These are phyloP conservation scores for Penicillium coffeae DNA, from an alignment of 495 filamentous ascomycete genomes.

Conservation along the genomic window DNA sequence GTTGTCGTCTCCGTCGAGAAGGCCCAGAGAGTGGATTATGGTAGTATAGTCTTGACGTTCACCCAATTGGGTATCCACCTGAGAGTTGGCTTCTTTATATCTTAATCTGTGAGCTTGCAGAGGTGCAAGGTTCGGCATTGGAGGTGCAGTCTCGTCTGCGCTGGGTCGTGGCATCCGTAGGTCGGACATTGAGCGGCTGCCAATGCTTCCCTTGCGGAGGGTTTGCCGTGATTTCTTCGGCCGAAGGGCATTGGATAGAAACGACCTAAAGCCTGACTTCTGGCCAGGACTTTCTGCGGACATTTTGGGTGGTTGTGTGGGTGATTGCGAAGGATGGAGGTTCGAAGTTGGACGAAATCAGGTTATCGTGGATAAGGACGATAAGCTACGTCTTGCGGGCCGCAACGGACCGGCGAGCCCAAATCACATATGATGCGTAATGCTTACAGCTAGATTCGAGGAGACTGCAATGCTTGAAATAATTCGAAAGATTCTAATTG, in stretches of 20 bases:
- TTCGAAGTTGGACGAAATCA: background rate
- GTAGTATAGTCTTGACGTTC: slow-evolving; percentile 46
- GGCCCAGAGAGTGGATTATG: slow-evolving; percentile 44
- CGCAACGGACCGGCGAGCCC: slow-evolving; percentile 6
- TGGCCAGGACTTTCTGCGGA: slow-evolving; percentile 33
- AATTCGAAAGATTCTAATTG: background rate
- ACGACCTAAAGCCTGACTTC: slow-evolving; percentile 29
- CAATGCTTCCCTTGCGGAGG: slow-evolving; percentile 36
- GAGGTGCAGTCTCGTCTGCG: slow-evolving; percentile 28
- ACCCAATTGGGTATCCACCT: slow-evolving; percentile 45
- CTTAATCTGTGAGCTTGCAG: slow-evolving; percentile 38
- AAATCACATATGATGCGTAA: background rate
- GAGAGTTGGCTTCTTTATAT: slow-evolving; percentile 27
- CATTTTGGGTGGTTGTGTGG: slow-evolving; percentile 20
- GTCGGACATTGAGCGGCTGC: slow-evolving; percentile 31
- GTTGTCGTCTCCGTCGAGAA: slow-evolving; percentile 31
- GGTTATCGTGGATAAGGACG: background rate
- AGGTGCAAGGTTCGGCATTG: slow-evolving; percentile 35
- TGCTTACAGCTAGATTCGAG: background rate
- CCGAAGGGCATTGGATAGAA: slow-evolving; percentile 34
- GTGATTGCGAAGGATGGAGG: background rate
- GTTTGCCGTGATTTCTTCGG: slow-evolving; percentile 47
- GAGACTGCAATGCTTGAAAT: background rate
- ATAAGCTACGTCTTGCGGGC: slow-evolving; percentile 6
- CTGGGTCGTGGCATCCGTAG: slow-evolving; percentile 25